Evolutionary conservation across 116 monocot genomes (phyloP).

Genomic region (Thalassia testudinum): DNA sequence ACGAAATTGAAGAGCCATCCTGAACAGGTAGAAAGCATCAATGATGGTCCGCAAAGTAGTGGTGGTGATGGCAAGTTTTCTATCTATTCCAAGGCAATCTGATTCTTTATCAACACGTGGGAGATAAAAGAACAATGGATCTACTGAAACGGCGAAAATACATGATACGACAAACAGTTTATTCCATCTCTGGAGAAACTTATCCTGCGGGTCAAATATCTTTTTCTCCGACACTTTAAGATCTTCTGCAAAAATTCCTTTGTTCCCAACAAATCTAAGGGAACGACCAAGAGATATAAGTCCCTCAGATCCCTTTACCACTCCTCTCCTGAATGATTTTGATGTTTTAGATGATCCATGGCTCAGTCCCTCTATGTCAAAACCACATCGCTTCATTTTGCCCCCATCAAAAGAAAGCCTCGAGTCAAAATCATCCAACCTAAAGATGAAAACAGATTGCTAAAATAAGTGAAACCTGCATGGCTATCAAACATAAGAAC

Average conservation of each 20-base stretch:
- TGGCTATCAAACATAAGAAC: no score
- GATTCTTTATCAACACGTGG: constrained; percentile 27
- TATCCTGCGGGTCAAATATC: constrained; percentile 84
- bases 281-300: constrained; percentile 49
- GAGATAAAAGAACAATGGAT: constrained; percentile 76
- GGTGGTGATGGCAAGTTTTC: constrained; percentile 25
- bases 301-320: constrained; percentile 45
- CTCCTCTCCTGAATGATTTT: constrained; percentile 36
- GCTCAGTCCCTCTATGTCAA: constrained; percentile 31
- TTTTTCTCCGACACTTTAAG: constrained; percentile 59
- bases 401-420: constrained; percentile 23
- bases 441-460: constrained; percentile 6
- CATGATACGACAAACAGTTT: constrained; percentile 58
- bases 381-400: constrained; percentile 32
- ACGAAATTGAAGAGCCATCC: constrained; percentile 45
- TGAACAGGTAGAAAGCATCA: constrained; percentile 33
- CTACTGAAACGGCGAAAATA: constrained; percentile 54
- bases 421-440: constrained; percentile 47
- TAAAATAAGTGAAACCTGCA: background rate
- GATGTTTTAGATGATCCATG: constrained; percentile 13
- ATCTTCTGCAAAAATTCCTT: constrained; percentile 82
- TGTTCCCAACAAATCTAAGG: constrained; percentile 40
- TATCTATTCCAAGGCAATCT: constrained; percentile 55
- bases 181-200: constrained; percentile 49
- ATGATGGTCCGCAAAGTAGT: constrained; percentile 32